phyloP scores from a whole-genome alignment of 1,284 basidiomycete species.

The Stereum hirsutum region DNA sequence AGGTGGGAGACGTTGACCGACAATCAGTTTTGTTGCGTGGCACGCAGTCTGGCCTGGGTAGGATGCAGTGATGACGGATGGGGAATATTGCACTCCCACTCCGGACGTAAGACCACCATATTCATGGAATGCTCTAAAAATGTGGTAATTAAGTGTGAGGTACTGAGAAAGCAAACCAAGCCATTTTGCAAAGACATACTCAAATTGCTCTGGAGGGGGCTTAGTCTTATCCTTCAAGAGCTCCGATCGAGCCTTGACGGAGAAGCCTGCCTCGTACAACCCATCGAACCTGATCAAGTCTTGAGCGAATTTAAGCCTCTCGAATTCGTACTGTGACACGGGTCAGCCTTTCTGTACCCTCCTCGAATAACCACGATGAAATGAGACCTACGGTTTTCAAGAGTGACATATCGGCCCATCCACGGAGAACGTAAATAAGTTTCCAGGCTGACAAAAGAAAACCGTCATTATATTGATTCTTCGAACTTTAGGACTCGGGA shows the following conservation, averaged over 20 bases:
- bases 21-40: background rate
- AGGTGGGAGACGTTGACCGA: background rate
- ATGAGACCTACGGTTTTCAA: constrained; percentile 53
- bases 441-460: constrained; percentile 59
- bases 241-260: background rate
- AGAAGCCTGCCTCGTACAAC: background rate
- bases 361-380: background rate
- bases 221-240: background rate
- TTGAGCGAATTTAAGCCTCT: background rate
- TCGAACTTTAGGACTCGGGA: background rate
- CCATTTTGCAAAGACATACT: background rate
- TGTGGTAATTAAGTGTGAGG: background rate
- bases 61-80: background rate
- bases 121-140: background rate
- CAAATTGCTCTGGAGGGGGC: background rate
- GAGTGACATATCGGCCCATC: constrained; percentile 56
- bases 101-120: background rate
- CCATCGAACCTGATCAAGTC: background rate
- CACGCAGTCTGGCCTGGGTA: background rate
- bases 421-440: constrained; percentile 63
- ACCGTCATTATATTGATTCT: too few species aligned
- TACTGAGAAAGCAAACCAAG: background rate
- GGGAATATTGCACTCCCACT: background rate
- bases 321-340: background rate
- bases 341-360: background rate